Percentiles rank a stretch among this genome's conserved stretches.
Evolutionary conservation across 345 rosid genomes (phyloP).

Genomic region (Bruguiera sexangula): DNA sequence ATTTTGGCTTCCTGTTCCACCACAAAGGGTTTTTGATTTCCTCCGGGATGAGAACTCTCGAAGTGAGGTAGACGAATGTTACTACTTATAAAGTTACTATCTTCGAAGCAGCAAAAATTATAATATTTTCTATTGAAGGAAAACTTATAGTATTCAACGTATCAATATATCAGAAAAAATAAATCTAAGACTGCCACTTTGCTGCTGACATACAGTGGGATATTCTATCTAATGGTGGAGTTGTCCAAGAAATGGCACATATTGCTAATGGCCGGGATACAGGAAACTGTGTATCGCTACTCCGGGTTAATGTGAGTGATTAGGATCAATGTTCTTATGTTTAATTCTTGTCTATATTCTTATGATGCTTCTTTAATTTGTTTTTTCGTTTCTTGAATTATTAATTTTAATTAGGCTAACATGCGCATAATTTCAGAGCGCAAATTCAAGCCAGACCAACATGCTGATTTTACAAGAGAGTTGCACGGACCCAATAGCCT

Average conservation of each 20-base stretch:
- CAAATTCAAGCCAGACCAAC: constrained; percentile 52
- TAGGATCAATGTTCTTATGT: too few relatives aligned
- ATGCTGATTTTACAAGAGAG: constrained; percentile 57
- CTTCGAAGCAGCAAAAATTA: too few relatives aligned
- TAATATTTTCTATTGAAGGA: too few relatives aligned
- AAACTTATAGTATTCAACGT: too few relatives aligned
- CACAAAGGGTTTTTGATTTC: constrained; percentile 62
- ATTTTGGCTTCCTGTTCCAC: constrained; percentile 84
- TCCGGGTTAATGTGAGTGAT: constrained; percentile 56
- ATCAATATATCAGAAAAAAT: too few relatives aligned
- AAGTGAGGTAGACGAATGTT: constrained; percentile 42
- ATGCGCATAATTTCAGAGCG: constrained; percentile 25
- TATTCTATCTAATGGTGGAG: constrained; percentile 63
- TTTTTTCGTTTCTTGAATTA: too few relatives aligned
- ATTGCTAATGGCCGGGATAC: constrained; percentile 76
- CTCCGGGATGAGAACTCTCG: constrained; percentile 76
- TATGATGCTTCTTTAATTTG: too few relatives aligned
- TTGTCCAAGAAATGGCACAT: constrained; percentile 67
- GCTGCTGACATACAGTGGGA: constrained; percentile 64
- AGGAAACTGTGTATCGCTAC: constrained; percentile 75
- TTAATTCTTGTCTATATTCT: neutral
- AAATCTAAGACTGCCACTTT: too few relatives aligned
- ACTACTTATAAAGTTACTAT: too few relatives aligned
- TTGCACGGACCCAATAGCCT: constrained; percentile 40
- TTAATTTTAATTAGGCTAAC: neutral